Percentiles rank a stretch among this genome's conserved stretches.
Conservation (phyloP, 2,329 filamentous ascomycete genomes). For the Onygenales sp. region DNA sequence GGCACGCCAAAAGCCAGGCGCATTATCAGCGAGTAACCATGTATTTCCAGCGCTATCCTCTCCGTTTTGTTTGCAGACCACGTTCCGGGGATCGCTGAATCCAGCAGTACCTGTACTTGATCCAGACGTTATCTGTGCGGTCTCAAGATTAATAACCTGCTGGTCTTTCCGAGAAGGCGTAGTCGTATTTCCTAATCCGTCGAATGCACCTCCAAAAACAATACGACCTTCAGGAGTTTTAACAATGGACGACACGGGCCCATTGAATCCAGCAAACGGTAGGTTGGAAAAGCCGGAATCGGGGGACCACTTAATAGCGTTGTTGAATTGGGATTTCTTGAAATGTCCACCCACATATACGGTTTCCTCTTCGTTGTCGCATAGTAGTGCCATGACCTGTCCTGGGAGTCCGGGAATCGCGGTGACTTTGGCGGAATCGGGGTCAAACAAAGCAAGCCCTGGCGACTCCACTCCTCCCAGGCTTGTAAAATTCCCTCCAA, state of each 20-base stretch:
- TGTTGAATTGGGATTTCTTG: constrained; percentile 68
- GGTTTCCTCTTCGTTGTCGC: constrained; percentile 65
- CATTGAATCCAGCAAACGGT: constrained; percentile 90
- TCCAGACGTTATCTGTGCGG: constrained; percentile 62
- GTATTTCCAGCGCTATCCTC: constrained; percentile 63
- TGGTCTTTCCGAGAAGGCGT: constrained; percentile 48
- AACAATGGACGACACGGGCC: constrained; percentile 75
- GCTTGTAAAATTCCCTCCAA: constrained; percentile 94
- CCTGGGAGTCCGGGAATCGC: constrained; percentile 75
- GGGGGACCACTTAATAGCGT: constrained; percentile 74
- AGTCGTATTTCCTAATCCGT: constrained; percentile 73
- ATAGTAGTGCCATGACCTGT: constrained; percentile 71
- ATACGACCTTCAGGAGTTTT: constrained; percentile 74
- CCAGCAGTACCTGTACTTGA: constrained; percentile 52
- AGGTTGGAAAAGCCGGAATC: constrained; percentile 65
- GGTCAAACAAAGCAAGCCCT: constrained; percentile 73
- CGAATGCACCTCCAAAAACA: constrained; percentile 85
- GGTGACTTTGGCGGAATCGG: constrained; percentile 58
- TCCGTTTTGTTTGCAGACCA: constrained; percentile 65
- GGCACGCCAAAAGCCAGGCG: constrained; percentile 73
- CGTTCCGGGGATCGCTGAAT: constrained; percentile 66
- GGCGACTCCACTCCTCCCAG: constrained; percentile 66
- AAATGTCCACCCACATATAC: constrained; percentile 91
- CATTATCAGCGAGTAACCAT: constrained; percentile 70
- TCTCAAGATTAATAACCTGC: constrained; percentile 75